Base-by-base conservation (phyloP, 371 early-diverging fungal genomes). In the Rhizomucor pusillus region DNA sequence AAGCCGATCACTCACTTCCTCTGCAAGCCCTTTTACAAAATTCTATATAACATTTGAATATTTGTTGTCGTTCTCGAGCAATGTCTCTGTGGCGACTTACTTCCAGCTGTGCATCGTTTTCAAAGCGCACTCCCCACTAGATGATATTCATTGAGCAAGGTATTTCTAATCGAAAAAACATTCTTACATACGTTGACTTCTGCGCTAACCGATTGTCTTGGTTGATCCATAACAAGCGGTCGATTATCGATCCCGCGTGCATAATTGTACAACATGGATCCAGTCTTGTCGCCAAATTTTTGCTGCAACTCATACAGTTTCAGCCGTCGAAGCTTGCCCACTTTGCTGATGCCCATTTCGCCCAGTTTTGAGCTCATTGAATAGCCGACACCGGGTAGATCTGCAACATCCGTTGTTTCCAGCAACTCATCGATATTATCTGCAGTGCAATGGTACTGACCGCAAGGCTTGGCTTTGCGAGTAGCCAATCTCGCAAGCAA, bases 41-140 rank as follows among this genome's bases (percentile, higher is more conserved):
- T 25, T 49, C 73, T 54, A 49, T 0, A 18, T 11, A 33, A 40
- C n/a, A 45, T n/a, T 14, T 43, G 24, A 34, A 1, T 23, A 47
- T 16, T 13, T n/a, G 16, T 23, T 24, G 7, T 3, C 22, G 29
- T 55, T 39, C 9, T 1, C 18, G 9, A 40, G 3, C 18, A 16
- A n/a, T 36, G 56, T 47, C 19, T 16, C 37, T 10, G 5, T 12
- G 14, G 9, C 11, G 4, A 18, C 39, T 43, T 56, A 85, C 71
- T 40, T 84, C 72, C 5, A 84, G 82, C 52, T 94, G 85, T 0
- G 67, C 63, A 29, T 80, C 64, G 13, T 60, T 82, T 49, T 88
- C 85, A 66, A 95, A 91, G 14, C 95, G 80, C 0, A 95, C 80
- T 1, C 93, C 95, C 93, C 94, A 95, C 63, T 77, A 52, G 19